phyloP scores from a whole-genome alignment of 139 green algal species.

The Ettlia oleoabundans region DNA sequence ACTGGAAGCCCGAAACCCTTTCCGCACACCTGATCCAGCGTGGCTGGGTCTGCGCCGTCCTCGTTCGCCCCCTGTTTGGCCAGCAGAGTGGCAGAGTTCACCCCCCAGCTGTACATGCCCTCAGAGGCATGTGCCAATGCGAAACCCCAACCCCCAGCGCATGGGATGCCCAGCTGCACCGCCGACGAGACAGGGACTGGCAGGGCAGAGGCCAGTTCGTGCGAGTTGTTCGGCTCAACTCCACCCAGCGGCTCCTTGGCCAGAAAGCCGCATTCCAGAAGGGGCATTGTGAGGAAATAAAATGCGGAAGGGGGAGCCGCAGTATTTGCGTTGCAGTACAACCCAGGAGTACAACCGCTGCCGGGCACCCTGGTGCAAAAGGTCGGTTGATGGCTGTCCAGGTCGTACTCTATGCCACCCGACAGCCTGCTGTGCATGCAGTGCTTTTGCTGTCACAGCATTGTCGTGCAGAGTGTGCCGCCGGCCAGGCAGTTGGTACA shows the following conservation, averaged over 20 bases:
- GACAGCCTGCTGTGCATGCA: no score
- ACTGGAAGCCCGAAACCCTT: no score
- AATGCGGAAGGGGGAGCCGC: neutral
- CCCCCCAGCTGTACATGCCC: slow-evolving; percentile 72
- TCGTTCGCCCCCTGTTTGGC: slow-evolving; percentile 38
- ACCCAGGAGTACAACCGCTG: no score
- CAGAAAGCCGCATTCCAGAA: slow-evolving; percentile 42
- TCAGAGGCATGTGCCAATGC: slow-evolving; percentile 34
- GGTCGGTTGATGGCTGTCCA: no score
- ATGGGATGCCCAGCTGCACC: slow-evolving; percentile 4
- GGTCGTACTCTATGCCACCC: no score
- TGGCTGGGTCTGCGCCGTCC: slow-evolving; percentile 10
- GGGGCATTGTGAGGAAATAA: neutral
- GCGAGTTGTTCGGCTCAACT: slow-evolving; percentile 15
- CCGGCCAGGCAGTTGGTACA: no score
- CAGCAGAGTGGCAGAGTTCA: slow-evolving; percentile 45
- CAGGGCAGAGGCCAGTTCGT: slow-evolving; percentile 24
- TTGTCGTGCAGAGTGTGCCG: no score
- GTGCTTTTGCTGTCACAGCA: no score
- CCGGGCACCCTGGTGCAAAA: no score
- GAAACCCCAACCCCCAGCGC: slow-evolving; percentile 43
- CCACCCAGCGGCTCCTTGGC: slow-evolving; percentile 13
- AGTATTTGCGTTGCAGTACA: no score
- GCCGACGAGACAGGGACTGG: slow-evolving; percentile 15
- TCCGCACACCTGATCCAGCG: slow-evolving; percentile 31